Percentiles rank a stretch among this genome's conserved stretches.
Evolutionary conservation across 2,329 filamentous ascomycete species (phyloP).

Genomic region (Penicillium nordicum): DNA sequence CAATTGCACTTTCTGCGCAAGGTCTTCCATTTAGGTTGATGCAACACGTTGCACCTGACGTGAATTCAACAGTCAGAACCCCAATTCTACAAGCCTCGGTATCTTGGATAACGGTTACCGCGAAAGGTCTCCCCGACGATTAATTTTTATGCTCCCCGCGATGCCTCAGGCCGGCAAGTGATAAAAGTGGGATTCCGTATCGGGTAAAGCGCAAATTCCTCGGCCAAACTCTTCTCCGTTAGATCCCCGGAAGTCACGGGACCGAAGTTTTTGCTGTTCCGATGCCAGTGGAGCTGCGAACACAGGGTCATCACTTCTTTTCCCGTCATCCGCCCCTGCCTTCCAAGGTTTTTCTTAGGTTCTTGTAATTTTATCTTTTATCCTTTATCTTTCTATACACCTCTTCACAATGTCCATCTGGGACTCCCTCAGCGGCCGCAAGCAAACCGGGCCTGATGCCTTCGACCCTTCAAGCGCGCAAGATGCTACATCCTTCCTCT

Average conservation of each 20-base stretch:
- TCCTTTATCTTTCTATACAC: constrained; percentile 16
- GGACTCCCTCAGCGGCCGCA: constrained; percentile 61
- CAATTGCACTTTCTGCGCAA: constrained; percentile 35
- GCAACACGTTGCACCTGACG: constrained; percentile 11
- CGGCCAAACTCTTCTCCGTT: constrained; percentile 26
- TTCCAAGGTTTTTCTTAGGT: constrained; percentile 15
- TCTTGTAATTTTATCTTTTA: constrained; percentile 26
- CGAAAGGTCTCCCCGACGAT: constrained; percentile 8
- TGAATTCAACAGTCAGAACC: constrained; percentile 22
- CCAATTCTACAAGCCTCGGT: constrained; percentile 15
- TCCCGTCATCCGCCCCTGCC: constrained; percentile 18
- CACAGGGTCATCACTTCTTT: constrained; percentile 19
- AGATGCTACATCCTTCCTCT: constrained; percentile 84
- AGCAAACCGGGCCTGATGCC: constrained; percentile 52
- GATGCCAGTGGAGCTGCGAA: constrained; percentile 25
- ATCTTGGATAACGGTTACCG: background rate
- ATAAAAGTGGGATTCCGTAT: constrained; percentile 24
- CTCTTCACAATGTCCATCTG: constrained; percentile 52
- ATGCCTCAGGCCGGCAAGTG: constrained; percentile 17
- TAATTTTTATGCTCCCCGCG: constrained; percentile 27
- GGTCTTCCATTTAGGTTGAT: constrained; percentile 29
- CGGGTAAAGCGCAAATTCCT: constrained; percentile 14
- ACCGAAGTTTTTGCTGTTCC: constrained; percentile 40
- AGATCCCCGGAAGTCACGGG: constrained; percentile 29
- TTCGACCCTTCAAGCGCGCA: constrained; percentile 72